Base-by-base conservation (phyloP, 2,329 filamentous ascomycete genomes). In the Diaporthe capsici region DNA sequence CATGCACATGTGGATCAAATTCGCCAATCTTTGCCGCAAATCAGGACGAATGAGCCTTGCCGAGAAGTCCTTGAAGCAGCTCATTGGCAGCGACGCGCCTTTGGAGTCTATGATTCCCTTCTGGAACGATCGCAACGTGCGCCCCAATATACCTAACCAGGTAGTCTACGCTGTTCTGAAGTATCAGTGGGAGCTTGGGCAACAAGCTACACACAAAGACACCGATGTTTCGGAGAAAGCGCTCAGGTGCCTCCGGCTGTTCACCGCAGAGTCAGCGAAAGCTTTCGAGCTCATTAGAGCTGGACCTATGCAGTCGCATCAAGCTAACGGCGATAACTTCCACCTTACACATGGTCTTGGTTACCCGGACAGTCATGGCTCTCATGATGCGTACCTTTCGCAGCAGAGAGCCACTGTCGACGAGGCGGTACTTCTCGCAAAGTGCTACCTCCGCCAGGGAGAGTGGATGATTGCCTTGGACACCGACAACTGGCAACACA, bases 1-100 rank as follows among this genome's bases (percentile, higher is more conserved):
- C 81, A 95, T 98, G 88, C 94, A 98, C 81, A 99, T 99, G 95
- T 98, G 96, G 92, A 98, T 99, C 87, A 99, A 99, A 83, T 99
- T 98, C 83, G 95, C 97, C 81, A 99, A 98, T 81, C 91, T 99
- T 8, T 99, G 97, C 84, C 94, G 97, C 81, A 99, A 99, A 84
- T 98, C 96, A 60, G 94, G 95, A 75, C 94, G 97, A 42, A 96
- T 96, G 89, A 96, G 97, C 13, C 90, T 99, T 67, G 97, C 97
- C 0, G 97, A 99, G 85, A 97, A 98, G 85, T 97, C 96, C 15
- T 87, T 99, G 72, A 96, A 97, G 82, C 95, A 95, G 77, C 88
- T 99, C n/a, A 93, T 98, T 74, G 94, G 93, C 39, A 92, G 89
- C 65, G 92, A 95, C 20, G 88, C 90, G 28, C 88, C 90, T 47